Conservation (phyloP, 2,329 filamentous ascomycete species). For the Periconia sp. region DNA sequence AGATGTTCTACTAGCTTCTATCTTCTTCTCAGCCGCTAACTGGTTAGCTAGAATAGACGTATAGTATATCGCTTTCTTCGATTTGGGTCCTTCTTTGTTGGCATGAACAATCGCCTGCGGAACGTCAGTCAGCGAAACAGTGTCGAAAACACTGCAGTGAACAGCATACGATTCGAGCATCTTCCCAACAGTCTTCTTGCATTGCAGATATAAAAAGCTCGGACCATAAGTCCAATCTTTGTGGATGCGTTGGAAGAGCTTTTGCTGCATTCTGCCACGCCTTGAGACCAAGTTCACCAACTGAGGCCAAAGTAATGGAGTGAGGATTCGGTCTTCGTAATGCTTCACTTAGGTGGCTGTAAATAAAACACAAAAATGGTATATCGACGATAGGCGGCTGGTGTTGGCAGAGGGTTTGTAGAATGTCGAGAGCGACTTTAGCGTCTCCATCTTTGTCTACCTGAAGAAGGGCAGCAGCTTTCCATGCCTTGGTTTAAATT, state of each 20-base stretch:
- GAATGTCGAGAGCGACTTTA: constrained; percentile 9
- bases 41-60: constrained; percentile 31
- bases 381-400: constrained; percentile 27
- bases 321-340: constrained; percentile 10
- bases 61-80: constrained; percentile 28
- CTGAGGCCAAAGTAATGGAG: constrained; percentile 8
- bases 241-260: constrained; percentile 20
- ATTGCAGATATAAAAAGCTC: constrained; percentile 29
- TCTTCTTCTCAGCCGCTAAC: constrained; percentile 28
- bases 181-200: constrained; percentile 36
- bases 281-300: constrained; percentile 22
- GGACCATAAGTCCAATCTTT: constrained; percentile 30
- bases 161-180: constrained; percentile 33
- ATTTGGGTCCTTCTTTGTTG: constrained; percentile 24
- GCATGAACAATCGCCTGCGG: constrained; percentile 32
- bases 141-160: not conserved
- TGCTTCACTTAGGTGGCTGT: constrained; percentile 23
- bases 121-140: constrained; percentile 8
- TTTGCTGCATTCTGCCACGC: constrained; percentile 34
- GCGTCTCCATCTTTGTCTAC: constrained; percentile 11
- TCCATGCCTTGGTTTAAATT: constrained; percentile 29
- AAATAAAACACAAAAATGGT: constrained; percentile 30
- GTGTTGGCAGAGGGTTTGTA: constrained; percentile 21
- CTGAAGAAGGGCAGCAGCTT: constrained; percentile 27
- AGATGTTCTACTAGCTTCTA: constrained; percentile 1